Evolutionary conservation across 1,284 basidiomycete genomes (phyloP), one percentile per base, ranked within the genome.

Genomic region (Ganoderma lucidum): DNA sequence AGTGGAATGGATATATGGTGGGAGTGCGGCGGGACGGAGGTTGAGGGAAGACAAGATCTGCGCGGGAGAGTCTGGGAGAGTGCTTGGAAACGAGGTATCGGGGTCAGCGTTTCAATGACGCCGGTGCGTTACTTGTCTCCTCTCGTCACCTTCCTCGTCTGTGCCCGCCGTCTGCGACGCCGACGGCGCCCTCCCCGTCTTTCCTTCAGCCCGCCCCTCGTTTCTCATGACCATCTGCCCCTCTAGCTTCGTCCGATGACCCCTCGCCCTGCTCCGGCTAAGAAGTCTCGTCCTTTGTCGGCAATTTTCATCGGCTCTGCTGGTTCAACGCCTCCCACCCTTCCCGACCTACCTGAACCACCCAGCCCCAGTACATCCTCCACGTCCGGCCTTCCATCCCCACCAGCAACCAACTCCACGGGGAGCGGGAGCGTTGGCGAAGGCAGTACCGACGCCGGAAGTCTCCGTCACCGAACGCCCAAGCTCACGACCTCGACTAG

Each of bases 361-460:
- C 90, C 90, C 10, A 90, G 88, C 70, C 89, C 90, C 19, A 81
- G 81, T 9, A 82, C 74, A 78, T 82, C 78, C 70, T 86, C 87
- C 4, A 82, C 84, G 69, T 91, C 90, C 12, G 92, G 92, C 9
- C 79, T 94, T 6, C 93, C 92, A 2, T 93, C 91, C 19, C 92
- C 92, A 0, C 92, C 92, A 55, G 92, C 91, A 48, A 92, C 93
- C 32, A 93, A 93, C 76, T 93, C 92, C 23, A 93, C 92, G 2
- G 92, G 91, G 35, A 93, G 92, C 77, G 91, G 91, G 62, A 93
- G 92, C 75, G 88, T 88, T 2, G 90, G 89, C 63, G 89, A 90
- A 70, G 83, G 83, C 68, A 88, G 86, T 74, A 84, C 86, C 39
- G 84, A 82, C 70, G 78, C 83, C 51, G 85, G 88, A 69, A 84